These are phyloP conservation scores for Diplodia sapinea DNA, from an alignment of 2,329 filamentous ascomycete genomes.

Conservation along the genomic window DNA sequence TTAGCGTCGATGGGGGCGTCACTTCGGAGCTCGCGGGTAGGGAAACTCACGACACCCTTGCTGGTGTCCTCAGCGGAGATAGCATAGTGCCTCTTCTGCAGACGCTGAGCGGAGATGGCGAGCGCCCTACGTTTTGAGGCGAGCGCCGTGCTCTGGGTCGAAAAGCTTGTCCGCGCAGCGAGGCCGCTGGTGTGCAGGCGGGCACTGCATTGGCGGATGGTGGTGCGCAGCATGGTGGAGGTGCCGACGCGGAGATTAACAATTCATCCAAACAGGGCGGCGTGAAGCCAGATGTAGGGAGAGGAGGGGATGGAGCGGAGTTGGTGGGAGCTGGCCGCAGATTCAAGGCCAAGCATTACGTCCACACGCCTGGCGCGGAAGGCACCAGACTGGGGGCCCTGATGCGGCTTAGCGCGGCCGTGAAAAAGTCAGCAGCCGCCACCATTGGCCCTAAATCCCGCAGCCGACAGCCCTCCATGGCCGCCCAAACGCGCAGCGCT, in stretches of 20 bases:
- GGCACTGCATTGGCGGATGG: constrained; percentile 68
- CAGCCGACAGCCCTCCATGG: not conserved
- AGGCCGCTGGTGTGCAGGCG: constrained; percentile 63
- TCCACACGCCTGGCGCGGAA: not conserved
- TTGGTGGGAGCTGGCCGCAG: constrained; percentile 5
- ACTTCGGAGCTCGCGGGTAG: constrained; percentile 32
- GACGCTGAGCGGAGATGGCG: constrained; percentile 51
- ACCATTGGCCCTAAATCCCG: constrained; percentile 28
- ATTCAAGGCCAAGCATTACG: constrained; percentile 27
- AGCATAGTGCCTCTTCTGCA: constrained; percentile 63
- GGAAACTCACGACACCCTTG: constrained; percentile 64
- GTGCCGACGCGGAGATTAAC: constrained; percentile 34
- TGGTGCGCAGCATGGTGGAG: constrained; percentile 73
- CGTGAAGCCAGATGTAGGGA: constrained; percentile 8
- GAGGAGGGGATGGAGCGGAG: constrained; percentile 16
- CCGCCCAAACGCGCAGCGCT: constrained; percentile 15
- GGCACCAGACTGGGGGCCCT: constrained; percentile 10
- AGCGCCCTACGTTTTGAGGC: constrained; percentile 56
- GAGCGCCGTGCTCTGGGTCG: constrained; percentile 51
- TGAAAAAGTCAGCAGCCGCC: constrained; percentile 24
- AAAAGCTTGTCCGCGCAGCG: constrained; percentile 53
- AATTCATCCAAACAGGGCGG: constrained; percentile 30
- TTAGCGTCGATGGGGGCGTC: constrained; percentile 36
- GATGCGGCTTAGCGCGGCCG: constrained; percentile 14
- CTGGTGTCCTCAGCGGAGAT: constrained; percentile 63